Evolutionary conservation across 2,329 filamentous ascomycete genomes (phyloP), one percentile per base, ranked within the genome.

Genomic region (Venturia aucupariae): DNA sequence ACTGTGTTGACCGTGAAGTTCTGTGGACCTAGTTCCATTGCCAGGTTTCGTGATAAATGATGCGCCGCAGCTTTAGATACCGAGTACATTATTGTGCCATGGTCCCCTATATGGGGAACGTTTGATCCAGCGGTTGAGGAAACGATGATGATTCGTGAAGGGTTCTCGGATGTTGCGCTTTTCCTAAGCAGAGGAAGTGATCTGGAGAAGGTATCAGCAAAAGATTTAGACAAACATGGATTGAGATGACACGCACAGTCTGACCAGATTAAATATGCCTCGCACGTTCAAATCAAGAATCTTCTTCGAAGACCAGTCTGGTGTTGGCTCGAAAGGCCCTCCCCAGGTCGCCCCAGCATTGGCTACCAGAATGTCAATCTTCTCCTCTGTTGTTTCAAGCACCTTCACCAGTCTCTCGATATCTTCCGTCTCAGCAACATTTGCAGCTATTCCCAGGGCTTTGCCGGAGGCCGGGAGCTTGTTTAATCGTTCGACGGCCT

Each of bases 341-440:
- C 74, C 74, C 71, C 73, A 76, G 3, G 73, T 75, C 10, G 74
- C 72, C 17, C 75, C 75, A 11, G 75, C 75, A 65, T 77, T 77
- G 61, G 72, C 72, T 17, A 77, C 72, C 2, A 77, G 68, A 57
- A 77, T 75, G 62, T 77, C 73, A 11, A 76, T 65, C 48, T 71
- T 70, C 24, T 70, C 68, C 17, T 72, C 70, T 2, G 70, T 71
- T 55, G 74, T 69, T 59, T 71, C 66, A 4, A 76, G 68, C 64
- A 73, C 69, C 38, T 69, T 70, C 11, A 75, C 71, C 15, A 77
- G 66, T 38, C 70, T 66, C 63, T 69, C 67, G 51, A 76, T 75
- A 10, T 75, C 74, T n/a, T 73, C 71, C 3, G 71, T 72, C 32
- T 75, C 68, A 7, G 75, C 73, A 24, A 75, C 74, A 63, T 77